A percentile compares a stretch with the other conserved stretches of the same genome.
Conservation (phyloP, 257 asterid species). For the Sherardia arvensis region DNA sequence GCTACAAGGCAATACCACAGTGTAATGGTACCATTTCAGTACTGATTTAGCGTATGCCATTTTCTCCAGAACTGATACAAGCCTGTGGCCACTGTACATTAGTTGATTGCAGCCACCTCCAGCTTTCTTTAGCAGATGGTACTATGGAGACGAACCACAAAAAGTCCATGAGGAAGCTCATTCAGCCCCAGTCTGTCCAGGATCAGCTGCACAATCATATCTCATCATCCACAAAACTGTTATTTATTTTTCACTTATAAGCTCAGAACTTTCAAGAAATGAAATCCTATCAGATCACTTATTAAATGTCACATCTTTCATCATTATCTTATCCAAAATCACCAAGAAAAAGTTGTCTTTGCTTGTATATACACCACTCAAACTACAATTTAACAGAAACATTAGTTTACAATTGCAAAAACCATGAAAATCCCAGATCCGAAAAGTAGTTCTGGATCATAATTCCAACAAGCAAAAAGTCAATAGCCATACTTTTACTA, state of each 20-base stretch:
- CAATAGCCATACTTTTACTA: neutral
- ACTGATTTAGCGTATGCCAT: constrained; percentile 91
- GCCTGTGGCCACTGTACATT: constrained; percentile 93
- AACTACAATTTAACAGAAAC: no score
- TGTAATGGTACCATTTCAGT: constrained; percentile 35
- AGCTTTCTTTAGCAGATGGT: constrained; percentile 71
- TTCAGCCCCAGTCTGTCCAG: constrained; percentile 76
- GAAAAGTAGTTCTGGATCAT: neutral
- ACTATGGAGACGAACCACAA: constrained; percentile 64
- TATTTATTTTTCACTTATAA: no score
- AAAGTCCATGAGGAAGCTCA: constrained; percentile 81
- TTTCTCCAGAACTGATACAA: constrained; percentile 85
- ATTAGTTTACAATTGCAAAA: no score
- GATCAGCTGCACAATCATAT: constrained; percentile 54
- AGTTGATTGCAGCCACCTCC: constrained; percentile 96
- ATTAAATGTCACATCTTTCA: no score
- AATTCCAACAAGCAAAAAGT: neutral
- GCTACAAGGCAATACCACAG: constrained; percentile 75
- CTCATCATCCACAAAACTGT: no score
- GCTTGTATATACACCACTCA: no score
- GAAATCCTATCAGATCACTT: no score
- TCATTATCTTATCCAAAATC: no score
- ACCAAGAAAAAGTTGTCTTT: no score
- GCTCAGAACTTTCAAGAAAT: no score
- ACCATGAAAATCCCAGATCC: constrained; percentile 15